phyloP scores from a whole-genome alignment of 2,329 filamentous ascomycete genomes.

The Fusarium sp. region DNA sequence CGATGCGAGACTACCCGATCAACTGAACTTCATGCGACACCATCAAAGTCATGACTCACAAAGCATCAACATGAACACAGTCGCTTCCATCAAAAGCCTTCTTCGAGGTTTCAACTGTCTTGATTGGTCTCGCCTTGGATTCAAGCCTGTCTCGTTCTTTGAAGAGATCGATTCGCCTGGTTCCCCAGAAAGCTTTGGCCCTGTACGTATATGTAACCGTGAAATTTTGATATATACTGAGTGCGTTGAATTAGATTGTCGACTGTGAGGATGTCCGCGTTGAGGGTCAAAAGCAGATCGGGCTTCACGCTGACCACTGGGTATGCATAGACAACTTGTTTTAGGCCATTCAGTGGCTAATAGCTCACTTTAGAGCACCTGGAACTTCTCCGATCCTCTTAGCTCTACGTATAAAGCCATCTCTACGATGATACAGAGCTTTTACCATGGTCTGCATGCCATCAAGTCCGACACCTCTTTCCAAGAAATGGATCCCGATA shows the following conservation, averaged over 20 bases:
- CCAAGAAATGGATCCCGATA: neutral
- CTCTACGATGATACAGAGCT: neutral
- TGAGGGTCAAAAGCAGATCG: neutral
- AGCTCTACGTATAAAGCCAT: neutral
- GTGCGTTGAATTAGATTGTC: neutral
- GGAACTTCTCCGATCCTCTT: neutral
- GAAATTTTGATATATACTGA: neutral
- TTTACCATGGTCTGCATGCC: accelerated
- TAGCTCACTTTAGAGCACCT: neutral
- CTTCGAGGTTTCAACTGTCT: neutral
- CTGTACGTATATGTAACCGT: neutral
- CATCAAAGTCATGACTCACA: accelerated
- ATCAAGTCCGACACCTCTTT: neutral
- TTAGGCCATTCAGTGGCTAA: neutral
- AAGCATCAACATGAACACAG: neutral
- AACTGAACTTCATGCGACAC: neutral
- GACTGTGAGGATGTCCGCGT: neutral
- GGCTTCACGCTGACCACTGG: neutral
- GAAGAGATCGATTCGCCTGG: neutral
- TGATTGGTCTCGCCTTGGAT: neutral
- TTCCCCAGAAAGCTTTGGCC: neutral
- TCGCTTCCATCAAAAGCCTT: neutral
- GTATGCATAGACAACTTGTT: neutral
- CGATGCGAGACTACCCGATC: neutral
- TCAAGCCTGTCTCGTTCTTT: neutral